phyloP scores from a whole-genome alignment of 352 stramenopile genomes.

The Phytophthora litchii region DNA sequence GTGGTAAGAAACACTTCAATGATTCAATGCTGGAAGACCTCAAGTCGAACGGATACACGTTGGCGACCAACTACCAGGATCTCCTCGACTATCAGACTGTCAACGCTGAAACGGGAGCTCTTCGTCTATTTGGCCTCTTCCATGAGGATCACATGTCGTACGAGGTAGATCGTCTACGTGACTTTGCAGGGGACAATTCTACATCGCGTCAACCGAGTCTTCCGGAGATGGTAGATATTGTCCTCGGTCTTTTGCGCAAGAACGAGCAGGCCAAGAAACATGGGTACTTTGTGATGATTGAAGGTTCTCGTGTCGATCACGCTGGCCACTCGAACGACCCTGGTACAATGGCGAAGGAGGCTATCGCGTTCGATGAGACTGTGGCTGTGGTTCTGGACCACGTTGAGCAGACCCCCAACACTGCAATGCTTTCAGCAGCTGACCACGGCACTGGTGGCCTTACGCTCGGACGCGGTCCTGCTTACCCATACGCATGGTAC shows the following conservation, averaged over 20 bases:
- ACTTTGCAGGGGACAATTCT: slow-evolving; percentile 37
- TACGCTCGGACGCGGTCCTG: slow-evolving; percentile 45
- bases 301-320: slow-evolving; percentile 75
- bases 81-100: slow-evolving; percentile 54
- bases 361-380: slow-evolving; percentile 72
- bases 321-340: slow-evolving; percentile 73
- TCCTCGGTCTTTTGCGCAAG: slow-evolving; percentile 66
- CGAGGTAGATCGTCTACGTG: slow-evolving; percentile 62
- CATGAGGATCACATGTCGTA: slow-evolving; percentile 71
- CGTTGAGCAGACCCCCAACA: slow-evolving; percentile 53
- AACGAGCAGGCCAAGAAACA: slow-evolving; percentile 76
- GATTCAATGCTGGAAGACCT: slow-evolving; percentile 53
- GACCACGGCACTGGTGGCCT: slow-evolving; percentile 74
- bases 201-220: slow-evolving; percentile 60
- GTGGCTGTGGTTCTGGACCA: slow-evolving; percentile 70
- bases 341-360: slow-evolving; percentile 69
- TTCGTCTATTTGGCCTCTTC: slow-evolving; percentile 68
- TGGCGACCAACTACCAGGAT: slow-evolving; percentile 62
- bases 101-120: slow-evolving; percentile 51
- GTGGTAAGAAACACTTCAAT: slow-evolving; percentile 59
- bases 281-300: slow-evolving; percentile 80
- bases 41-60: slow-evolving; percentile 46
- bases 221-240: slow-evolving; percentile 66
- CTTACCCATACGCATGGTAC: slow-evolving; percentile 56
- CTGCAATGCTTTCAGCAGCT: slow-evolving; percentile 57